A percentile compares a stretch with the other conserved stretches of the same genome.
Conservation (phyloP, 1,284 basidiomycete genomes). For the Porphyrellus sp. region DNA sequence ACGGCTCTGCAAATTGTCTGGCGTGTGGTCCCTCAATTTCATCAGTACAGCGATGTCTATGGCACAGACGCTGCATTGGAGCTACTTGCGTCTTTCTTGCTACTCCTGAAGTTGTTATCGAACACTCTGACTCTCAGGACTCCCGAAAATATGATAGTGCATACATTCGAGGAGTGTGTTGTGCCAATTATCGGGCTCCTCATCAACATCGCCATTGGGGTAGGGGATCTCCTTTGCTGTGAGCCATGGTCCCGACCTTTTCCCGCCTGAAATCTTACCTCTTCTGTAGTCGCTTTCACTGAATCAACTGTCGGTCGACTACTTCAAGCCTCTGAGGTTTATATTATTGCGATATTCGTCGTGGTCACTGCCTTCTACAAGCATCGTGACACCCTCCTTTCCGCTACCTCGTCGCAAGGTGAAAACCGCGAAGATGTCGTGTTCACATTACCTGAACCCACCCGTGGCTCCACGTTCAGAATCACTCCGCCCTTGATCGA, state of each 20-base stretch:
- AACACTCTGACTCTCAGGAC: slow-evolving; percentile 50
- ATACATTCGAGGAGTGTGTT: slow-evolving; percentile 48
- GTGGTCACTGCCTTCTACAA: slow-evolving; percentile 51
- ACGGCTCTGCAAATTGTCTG: slow-evolving; percentile 61
- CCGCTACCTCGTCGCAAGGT: background rate
- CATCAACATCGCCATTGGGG: slow-evolving; percentile 50
- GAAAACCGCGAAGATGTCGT: background rate
- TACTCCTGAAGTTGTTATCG: slow-evolving; percentile 60
- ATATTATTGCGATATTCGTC: slow-evolving; percentile 56
- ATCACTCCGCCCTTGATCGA: slow-evolving; percentile 32
- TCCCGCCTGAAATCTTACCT: slow-evolving; percentile 11
- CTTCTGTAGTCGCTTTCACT: slow-evolving; percentile 56
- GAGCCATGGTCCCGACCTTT: slow-evolving; percentile 34
- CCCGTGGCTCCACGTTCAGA: slow-evolving; percentile 30
- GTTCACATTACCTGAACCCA: slow-evolving; percentile 27
- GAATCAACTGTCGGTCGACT: slow-evolving; percentile 70
- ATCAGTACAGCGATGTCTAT: slow-evolving; percentile 51
- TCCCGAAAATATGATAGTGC: slow-evolving; percentile 14
- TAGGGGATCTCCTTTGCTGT: slow-evolving; percentile 61
- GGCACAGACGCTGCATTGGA: slow-evolving; percentile 55
- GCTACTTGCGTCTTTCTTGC: slow-evolving; percentile 53
- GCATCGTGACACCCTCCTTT: slow-evolving; percentile 8
- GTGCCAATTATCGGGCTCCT: slow-evolving; percentile 51
- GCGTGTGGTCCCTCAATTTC: slow-evolving; percentile 47
- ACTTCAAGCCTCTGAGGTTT: slow-evolving; percentile 64